Conservation (phyloP, 768 basidiomycete species). For the Psilocybe cyanescens region DNA sequence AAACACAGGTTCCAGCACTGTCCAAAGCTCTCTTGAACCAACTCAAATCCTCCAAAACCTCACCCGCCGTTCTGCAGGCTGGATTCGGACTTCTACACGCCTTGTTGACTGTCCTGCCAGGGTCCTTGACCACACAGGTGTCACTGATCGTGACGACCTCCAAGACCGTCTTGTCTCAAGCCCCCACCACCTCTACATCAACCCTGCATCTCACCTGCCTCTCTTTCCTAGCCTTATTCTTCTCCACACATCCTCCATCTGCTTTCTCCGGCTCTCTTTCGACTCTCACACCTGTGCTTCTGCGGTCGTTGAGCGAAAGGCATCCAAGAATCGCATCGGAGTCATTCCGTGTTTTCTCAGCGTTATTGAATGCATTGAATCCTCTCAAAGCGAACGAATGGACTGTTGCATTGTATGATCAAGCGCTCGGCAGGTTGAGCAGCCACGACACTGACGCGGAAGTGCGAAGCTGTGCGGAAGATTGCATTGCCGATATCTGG, state of each 20-base stretch:
- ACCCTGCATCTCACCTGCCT: slow-evolving; percentile 83
- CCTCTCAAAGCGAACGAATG: slow-evolving; percentile 70
- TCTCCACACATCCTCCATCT: slow-evolving; percentile 66
- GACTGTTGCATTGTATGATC: slow-evolving; percentile 74
- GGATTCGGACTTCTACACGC: slow-evolving; percentile 81
- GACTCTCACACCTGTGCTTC: slow-evolving; percentile 71
- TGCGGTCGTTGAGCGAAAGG: slow-evolving; percentile 76
- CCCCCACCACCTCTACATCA: slow-evolving; percentile 78
- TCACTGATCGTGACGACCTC: slow-evolving; percentile 64
- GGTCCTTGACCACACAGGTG: slow-evolving; percentile 76
- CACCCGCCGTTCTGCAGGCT: slow-evolving; percentile 79
- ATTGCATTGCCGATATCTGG: slow-evolving; percentile 86
- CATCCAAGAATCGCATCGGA: slow-evolving; percentile 91
- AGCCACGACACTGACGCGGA: slow-evolving; percentile 91
- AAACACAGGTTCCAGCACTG: slow-evolving; percentile 74
- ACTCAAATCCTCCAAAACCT: slow-evolving; percentile 79
- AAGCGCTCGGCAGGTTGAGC: slow-evolving; percentile 70
- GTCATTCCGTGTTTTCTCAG: slow-evolving; percentile 85
- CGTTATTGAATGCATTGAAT: slow-evolving; percentile 75
- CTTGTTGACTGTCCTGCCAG: slow-evolving; percentile 80
- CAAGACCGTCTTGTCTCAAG: slow-evolving; percentile 65
- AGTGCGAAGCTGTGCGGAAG: slow-evolving; percentile 82
- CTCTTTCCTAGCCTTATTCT: slow-evolving; percentile 85
- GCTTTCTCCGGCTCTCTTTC: slow-evolving; percentile 66
- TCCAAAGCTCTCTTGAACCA: slow-evolving; percentile 86